These are phyloP conservation scores for Diaporthe ampelina DNA, from an alignment of 2,329 filamentous ascomycete genomes.

Conservation along the genomic window DNA sequence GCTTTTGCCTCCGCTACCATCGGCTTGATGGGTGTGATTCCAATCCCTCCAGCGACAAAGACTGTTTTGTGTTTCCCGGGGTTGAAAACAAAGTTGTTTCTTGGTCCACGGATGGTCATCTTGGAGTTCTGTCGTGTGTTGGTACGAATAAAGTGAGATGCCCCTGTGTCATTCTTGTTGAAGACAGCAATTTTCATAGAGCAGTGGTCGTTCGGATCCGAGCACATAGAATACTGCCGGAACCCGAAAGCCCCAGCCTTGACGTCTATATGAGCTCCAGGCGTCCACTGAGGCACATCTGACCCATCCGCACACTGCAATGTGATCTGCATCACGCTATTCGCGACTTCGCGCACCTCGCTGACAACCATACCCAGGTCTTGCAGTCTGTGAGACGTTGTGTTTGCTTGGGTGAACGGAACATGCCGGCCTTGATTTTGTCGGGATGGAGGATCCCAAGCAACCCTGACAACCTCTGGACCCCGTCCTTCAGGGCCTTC, in stretches of 20 bases:
- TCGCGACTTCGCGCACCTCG: neutral
- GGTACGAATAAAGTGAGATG: neutral
- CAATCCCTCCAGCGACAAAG: neutral
- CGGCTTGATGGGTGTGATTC: constrained; percentile 1
- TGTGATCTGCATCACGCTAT: neutral
- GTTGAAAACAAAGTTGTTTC: neutral
- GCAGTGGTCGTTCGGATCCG: neutral
- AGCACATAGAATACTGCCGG: constrained; percentile 9
- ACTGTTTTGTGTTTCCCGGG: neutral
- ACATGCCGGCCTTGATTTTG: neutral
- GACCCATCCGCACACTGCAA: neutral
- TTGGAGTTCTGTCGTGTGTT: neutral
- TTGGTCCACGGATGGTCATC: neutral
- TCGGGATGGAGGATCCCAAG: neutral
- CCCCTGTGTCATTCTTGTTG: neutral
- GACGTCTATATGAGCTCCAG: constrained; percentile 1
- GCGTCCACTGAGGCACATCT: neutral
- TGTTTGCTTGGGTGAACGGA: neutral
- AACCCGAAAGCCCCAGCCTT: neutral
- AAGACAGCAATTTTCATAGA: neutral
- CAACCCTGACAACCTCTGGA: neutral
- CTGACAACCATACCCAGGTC: constrained; percentile 1
- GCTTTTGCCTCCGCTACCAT: neutral
- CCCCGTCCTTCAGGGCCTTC: neutral
- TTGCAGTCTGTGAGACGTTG: too few species aligned